Base-by-base conservation (phyloP, 441 rosid species). In the Adansonia gregorii region DNA sequence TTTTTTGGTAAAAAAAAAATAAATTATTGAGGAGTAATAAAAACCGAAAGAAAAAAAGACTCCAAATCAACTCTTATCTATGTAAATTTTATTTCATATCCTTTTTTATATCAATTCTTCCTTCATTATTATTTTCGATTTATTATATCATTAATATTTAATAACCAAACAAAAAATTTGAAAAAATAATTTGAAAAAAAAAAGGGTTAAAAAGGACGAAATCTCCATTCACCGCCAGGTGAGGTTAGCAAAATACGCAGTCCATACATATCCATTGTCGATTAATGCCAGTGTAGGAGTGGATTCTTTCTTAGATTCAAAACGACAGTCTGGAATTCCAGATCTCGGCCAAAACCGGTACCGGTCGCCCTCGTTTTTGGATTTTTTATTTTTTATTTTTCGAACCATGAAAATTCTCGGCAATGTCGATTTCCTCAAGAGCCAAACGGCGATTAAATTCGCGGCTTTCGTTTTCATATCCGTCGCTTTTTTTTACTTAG, bases 401-500 rank as follows among this genome's bases (percentile, higher is more conserved):
- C 52, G 67, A 75, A 76, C 80, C 73, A 92, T 95, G 98, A 93
- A 91, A 81, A 75, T 85, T 7, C 75, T 83, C 75, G 70, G 65
- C 64, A 84, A 67, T 74, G 75, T 68, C 35, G 93, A 94, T 85
- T 79, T 88, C 45, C 74, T 89, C 85, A 89, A 82, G 79, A 78
- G 71, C 79, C 88, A 87, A 9, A 60, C 81, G 4, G 71, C 80
- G 5, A 61, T 94, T 78, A 93, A 90, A 83, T 72, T 91, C 87
- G 70, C 87, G 15, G 86, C 90, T 48, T 81, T 96, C 64, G 1
- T 83, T 54, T 81, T 91, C 77, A 67, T 93, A 78, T 81, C 96
- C 77, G 64, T 87, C 78, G 79, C 88, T 22, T 96, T 92, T 88
- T 96, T 96, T 83, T 94, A 86, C 92, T 61, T 93, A 17, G 98